Conservation (phyloP, 208 protist species). For the Leishmania braziliensis region DNA sequence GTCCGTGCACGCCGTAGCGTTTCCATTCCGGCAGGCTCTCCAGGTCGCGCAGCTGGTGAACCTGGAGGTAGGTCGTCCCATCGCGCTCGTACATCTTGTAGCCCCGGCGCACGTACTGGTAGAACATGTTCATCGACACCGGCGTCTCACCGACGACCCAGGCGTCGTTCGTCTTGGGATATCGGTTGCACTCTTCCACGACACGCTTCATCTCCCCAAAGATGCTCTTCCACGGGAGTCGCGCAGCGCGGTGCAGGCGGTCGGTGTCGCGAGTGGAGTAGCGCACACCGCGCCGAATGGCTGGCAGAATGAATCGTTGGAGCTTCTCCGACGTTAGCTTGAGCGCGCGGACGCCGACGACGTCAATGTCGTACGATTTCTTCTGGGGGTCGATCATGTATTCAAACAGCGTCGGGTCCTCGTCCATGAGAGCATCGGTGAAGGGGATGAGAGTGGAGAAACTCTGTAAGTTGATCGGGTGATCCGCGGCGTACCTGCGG, state of each 20-base stretch:
- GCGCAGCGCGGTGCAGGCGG: slow-evolving; percentile 61
- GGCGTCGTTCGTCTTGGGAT: slow-evolving; percentile 81
- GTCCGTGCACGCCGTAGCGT: slow-evolving; percentile 68
- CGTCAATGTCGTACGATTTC: slow-evolving; percentile 70
- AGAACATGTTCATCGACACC: slow-evolving; percentile 80
- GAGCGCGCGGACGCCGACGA: slow-evolving; percentile 69
- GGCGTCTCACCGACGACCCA: slow-evolving; percentile 75
- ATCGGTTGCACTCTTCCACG: slow-evolving; percentile 73
- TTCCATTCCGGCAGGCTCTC: slow-evolving; percentile 66
- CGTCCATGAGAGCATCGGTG: slow-evolving; percentile 84
- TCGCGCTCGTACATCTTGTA: slow-evolving; percentile 52
- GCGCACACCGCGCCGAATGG: slow-evolving; percentile 74
- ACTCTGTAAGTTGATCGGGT: slow-evolving; percentile 74
- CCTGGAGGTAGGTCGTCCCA: slow-evolving; percentile 55
- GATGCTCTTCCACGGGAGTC: slow-evolving; percentile 67
- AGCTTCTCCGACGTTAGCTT: slow-evolving; percentile 60
- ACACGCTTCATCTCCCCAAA: slow-evolving; percentile 76
- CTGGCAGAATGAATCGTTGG: slow-evolving; percentile 64
- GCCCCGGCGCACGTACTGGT: slow-evolving; percentile 64
- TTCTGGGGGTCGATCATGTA: slow-evolving; percentile 84
- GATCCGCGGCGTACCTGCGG: slow-evolving; percentile 32
- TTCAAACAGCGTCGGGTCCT: slow-evolving; percentile 77
- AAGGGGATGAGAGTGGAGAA: slow-evolving; percentile 80
- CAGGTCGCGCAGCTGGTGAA: slow-evolving; percentile 74
- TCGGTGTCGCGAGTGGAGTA: slow-evolving; percentile 64